phyloP scores from a whole-genome alignment of 306 rosid species.

The Gastrolobium villosum region DNA sequence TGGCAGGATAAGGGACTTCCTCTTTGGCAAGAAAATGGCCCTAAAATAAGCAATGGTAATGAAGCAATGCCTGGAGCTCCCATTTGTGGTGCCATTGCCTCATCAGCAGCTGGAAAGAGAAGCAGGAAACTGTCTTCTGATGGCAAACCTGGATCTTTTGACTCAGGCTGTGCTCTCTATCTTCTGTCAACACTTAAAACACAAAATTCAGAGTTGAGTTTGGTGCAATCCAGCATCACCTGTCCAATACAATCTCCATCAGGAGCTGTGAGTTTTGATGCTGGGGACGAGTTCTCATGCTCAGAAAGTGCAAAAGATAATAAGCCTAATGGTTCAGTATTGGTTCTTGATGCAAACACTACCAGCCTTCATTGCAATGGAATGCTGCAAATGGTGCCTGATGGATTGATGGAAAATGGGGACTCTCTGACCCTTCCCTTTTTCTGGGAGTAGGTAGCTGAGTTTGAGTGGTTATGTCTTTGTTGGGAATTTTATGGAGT shows the following conservation, averaged over 20 bases:
- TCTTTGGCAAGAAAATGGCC: conserved; percentile 56
- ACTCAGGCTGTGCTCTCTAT: conserved; percentile 96
- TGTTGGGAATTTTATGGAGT: conserved; percentile 31
- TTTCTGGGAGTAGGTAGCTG: conserved; percentile 66
- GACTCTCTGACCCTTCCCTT: conserved; percentile 64
- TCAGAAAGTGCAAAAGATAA: conserved; percentile 45
- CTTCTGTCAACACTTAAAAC: conserved; percentile 91
- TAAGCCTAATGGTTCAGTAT: conserved; percentile 43
- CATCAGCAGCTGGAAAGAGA: conserved; percentile 56
- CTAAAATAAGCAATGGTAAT: conserved; percentile 37
- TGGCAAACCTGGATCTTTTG: conserved; percentile 57
- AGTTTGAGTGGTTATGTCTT: conserved; percentile 25
- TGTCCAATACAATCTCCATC: conserved; percentile 59
- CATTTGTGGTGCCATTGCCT: conserved; percentile 28
- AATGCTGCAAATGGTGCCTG: conserved; percentile 58
- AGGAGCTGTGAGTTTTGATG: conserved; percentile 49
- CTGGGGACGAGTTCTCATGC: conserved; percentile 46
- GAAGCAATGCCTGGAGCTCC: conserved; percentile 53
- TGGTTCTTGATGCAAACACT: conserved; percentile 51
- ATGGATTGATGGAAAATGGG: conserved; percentile 61
- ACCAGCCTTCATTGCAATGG: conserved; percentile 54
- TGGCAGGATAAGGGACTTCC: conserved; percentile 59
- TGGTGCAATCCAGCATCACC: conserved; percentile 59
- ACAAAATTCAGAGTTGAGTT: conserved; percentile 58
- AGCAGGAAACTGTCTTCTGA: conserved; percentile 56